Base-by-base conservation (phyloP, 2,329 filamentous ascomycete genomes). In the Hyphodiscus sp. region DNA sequence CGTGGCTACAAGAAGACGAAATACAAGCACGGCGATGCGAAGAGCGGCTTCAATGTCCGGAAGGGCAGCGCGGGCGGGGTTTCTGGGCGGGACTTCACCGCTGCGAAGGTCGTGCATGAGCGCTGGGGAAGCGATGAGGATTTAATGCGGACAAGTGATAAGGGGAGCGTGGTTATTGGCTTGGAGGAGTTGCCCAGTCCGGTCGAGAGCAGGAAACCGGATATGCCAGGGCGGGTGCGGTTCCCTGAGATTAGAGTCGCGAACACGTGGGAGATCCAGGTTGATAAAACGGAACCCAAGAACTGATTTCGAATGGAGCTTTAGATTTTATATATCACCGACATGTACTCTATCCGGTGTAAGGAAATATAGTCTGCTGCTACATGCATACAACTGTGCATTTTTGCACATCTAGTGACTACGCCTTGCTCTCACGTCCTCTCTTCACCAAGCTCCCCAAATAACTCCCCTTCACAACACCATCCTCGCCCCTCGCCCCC, bases 61-160 rank as follows among this genome's bases (percentile, higher is more conserved):
- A 68, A 49, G 74, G 74, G 52, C 78, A 71, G 53, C 23, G 23
- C 23, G 23, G 8, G 77, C 76, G 2, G 61, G 85, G 23, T 73
- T 83, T 81, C 13, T n/a, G 20, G 15, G 26, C 13, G 45, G 30
- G 19, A 30, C 4, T 26, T 26, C 8, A 8, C 4, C 33, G 33
- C 11, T 4, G 13, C 33, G 33, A 38, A 38, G 33, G 13, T 38
- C 33, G 4, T 38, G 33, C 33, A 50, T 29, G 42, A 54, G 45
- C 81, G 86, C 51, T 91, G 87, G 83, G 90, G 88, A 33, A 95
- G 89, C 60, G 91, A 96, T 63, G 90, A 94, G 65, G 89, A 96
- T 65, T 78, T 96, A 1, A 89, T 94, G 16, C 78, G 85, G 42
- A 87, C 85, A 55, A 67, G 95, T 5, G 89, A 90, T 9, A 82